A percentile compares a stretch with the other conserved stretches of the same genome.
phyloP scores from a whole-genome alignment of 345 rosid genomes.

The Eucalyptus shirleyi region DNA sequence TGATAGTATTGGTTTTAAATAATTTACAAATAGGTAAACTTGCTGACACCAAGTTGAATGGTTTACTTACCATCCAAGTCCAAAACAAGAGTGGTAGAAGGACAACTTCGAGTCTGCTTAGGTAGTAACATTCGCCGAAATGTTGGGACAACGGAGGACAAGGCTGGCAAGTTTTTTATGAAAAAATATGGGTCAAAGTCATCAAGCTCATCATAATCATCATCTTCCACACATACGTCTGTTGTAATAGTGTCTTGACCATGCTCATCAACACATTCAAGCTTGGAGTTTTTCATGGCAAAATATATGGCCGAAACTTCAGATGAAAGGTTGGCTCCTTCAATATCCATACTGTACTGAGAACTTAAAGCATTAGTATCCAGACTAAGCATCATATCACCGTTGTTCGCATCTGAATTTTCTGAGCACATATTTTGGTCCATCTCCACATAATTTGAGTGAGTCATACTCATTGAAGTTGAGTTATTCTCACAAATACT shows the following conservation, averaged over 20 bases:
- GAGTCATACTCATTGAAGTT: background rate
- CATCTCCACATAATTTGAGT: conserved; percentile 1
- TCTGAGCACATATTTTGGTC: conserved; percentile 14
- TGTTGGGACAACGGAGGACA: conserved; percentile 82
- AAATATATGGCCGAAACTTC: conserved; percentile 91
- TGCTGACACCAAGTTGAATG: background rate
- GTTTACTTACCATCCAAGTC: conserved; percentile 85
- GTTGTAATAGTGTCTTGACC: conserved; percentile 72
- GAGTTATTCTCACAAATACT: background rate
- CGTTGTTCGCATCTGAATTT: conserved; percentile 3
- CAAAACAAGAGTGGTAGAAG: conserved; percentile 81
- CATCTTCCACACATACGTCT: conserved; percentile 57
- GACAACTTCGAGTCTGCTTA: conserved; percentile 96
- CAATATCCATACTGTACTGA: conserved; percentile 31
- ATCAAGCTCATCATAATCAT: conserved; percentile 63
- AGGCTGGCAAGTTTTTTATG: conserved; percentile 81
- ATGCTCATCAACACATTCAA: conserved; percentile 82
- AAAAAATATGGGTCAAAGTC: conserved; percentile 92
- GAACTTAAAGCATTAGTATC: conserved; percentile 22
- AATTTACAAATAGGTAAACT: background rate
- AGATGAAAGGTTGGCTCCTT: conserved; percentile 42
- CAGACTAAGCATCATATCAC: conserved; percentile 22
- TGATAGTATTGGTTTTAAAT: background rate
- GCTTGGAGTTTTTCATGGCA: conserved; percentile 93
- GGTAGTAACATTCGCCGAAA: conserved; percentile 83